Percentiles rank a stretch among this genome's conserved stretches.
phyloP scores from a whole-genome alignment of 306 rosid species.

The Vigna trinervia region DNA sequence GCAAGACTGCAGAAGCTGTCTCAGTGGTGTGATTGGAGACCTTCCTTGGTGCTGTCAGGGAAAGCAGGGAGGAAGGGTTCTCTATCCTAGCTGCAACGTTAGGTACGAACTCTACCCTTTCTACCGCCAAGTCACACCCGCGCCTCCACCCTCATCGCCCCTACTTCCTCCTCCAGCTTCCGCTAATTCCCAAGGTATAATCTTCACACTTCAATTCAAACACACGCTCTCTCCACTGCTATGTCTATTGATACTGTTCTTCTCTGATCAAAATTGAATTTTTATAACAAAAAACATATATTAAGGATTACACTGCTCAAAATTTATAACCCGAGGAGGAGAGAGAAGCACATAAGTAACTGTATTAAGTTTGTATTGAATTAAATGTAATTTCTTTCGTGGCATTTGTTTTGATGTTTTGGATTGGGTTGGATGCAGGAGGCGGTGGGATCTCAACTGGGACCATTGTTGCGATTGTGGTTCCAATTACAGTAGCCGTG shows the following conservation, averaged over 20 bases:
- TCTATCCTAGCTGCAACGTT: slow-evolving; percentile 45
- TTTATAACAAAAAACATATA: no score
- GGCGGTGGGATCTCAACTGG: slow-evolving; percentile 21
- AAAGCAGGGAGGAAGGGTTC: slow-evolving; percentile 42
- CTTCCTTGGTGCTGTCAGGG: slow-evolving; percentile 43
- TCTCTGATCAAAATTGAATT: no score
- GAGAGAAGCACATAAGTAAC: no score
- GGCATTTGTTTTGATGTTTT: neutral
- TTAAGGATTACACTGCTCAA: no score
- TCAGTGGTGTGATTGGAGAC: slow-evolving; percentile 29
- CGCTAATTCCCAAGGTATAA: slow-evolving; percentile 26
- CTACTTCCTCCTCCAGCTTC: neutral
- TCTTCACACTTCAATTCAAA: no score
- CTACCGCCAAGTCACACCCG: neutral
- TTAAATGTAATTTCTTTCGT: neutral
- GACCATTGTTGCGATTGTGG: slow-evolving; percentile 43
- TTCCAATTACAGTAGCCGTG: slow-evolving; percentile 32
- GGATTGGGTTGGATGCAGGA: slow-evolving; percentile 34
- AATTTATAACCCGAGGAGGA: no score
- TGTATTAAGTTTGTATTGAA: no score
- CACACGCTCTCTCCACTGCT: no score
- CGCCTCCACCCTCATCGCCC: neutral
- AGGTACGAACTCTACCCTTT: slow-evolving; percentile 49
- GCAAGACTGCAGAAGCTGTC: slow-evolving; percentile 38
- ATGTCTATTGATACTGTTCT: no score